A percentile compares a stretch with the other conserved stretches of the same genome.
Conservation (phyloP, 2,329 filamentous ascomycete genomes). For the Colletotrichum sp. region DNA sequence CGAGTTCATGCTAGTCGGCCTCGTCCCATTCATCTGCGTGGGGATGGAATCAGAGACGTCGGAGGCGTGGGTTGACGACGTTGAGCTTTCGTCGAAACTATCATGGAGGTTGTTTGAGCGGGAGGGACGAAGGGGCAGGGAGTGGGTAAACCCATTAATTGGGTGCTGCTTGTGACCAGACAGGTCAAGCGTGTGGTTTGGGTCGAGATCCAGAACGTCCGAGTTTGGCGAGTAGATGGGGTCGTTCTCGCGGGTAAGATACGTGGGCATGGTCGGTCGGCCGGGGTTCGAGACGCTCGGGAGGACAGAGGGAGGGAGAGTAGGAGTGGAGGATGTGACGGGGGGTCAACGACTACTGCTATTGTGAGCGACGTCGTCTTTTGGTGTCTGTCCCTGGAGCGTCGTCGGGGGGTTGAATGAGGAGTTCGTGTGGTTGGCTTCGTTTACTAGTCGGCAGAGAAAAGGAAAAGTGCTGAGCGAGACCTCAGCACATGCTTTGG, state of each 20-base stretch:
- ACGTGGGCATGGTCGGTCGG: slow-evolving; percentile 54
- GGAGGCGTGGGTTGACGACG: slow-evolving; percentile 58
- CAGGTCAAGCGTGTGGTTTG: slow-evolving; percentile 40
- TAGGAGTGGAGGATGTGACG: slow-evolving; percentile 2
- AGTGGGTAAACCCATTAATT: slow-evolving; percentile 36
- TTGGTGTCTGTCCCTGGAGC: not conserved
- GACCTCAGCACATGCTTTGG: slow-evolving; percentile 13
- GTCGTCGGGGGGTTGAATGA: not conserved
- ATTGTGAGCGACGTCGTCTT: slow-evolving; percentile 8
- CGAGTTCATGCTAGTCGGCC: slow-evolving; percentile 62
- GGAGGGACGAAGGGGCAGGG: slow-evolving; percentile 37
- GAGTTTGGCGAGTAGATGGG: slow-evolving; percentile 45
- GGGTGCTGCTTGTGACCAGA: slow-evolving; percentile 32
- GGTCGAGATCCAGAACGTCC: slow-evolving; percentile 50
- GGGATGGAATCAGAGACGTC: slow-evolving; percentile 51
- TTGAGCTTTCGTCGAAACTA: slow-evolving; percentile 60
- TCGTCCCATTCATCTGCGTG: slow-evolving; percentile 41
- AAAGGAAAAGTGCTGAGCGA: not conserved
- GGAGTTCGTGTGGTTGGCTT: not conserved
- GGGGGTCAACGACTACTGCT: not conserved
- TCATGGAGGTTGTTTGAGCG: slow-evolving; percentile 52
- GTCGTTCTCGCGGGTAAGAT: slow-evolving; percentile 52
- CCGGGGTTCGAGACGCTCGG: slow-evolving; percentile 12
- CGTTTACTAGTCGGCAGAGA: not conserved
- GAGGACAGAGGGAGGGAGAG: not conserved